phyloP scores from a whole-genome alignment of 257 asterid genomes.

The Forsythia viridissima region DNA sequence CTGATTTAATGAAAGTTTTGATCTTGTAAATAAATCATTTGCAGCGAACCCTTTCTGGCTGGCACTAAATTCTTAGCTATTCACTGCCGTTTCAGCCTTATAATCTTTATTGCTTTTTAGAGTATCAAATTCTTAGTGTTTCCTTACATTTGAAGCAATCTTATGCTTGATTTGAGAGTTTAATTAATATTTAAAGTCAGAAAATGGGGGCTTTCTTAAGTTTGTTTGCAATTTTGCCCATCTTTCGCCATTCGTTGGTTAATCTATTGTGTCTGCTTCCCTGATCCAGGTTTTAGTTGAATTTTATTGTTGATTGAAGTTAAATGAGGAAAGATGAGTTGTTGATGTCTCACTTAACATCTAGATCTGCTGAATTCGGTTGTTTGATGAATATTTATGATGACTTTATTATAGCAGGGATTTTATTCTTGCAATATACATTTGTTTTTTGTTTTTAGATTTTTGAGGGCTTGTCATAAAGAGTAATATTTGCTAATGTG shows the following conservation, averaged over 20 bases:
- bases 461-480: too few relatives aligned
- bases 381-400: too few relatives aligned
- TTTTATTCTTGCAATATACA: background rate
- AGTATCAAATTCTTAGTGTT: slow-evolving; percentile 14
- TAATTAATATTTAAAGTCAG: slow-evolving; percentile 15
- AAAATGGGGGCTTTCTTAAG: slow-evolving; percentile 17
- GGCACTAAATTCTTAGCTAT: background rate
- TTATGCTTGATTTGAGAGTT: slow-evolving; percentile 32
- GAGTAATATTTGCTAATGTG: background rate
- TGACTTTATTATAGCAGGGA: background rate
- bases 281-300: slow-evolving; percentile 7
- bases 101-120: slow-evolving; percentile 9
- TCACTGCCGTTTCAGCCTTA: slow-evolving; percentile 10
- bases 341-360: slow-evolving; percentile 13
- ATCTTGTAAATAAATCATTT: slow-evolving; percentile 11
- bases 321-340: slow-evolving; percentile 16
- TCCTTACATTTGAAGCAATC: slow-evolving; percentile 15
- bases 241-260: slow-evolving; percentile 18
- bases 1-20: background rate
- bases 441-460: background rate
- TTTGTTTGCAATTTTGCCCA: slow-evolving; percentile 9
- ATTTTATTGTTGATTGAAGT: slow-evolving; percentile 16
- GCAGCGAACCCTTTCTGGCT: background rate
- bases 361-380: slow-evolving; percentile 31
- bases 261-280: slow-evolving; percentile 15